Evolutionary conservation across 768 basidiomycete species (phyloP), one percentile per base, ranked within the genome.

Genomic region (Mycena capillaripes): DNA sequence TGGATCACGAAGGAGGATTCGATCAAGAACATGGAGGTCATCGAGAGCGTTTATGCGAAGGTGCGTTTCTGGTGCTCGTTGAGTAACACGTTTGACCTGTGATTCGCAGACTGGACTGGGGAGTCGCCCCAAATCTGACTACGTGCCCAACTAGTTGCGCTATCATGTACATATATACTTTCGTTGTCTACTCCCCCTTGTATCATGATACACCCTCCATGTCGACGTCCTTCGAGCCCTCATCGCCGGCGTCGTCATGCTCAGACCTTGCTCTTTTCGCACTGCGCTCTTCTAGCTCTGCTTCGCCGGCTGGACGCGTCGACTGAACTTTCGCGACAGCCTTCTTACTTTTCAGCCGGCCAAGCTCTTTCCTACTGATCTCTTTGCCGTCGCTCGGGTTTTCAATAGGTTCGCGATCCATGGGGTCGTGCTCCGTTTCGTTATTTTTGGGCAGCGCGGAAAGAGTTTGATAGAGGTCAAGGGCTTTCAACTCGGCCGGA

Each of bases 391-490:
- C 68, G 40, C 61, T 68, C 9, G 73, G 60, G 29, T 77, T 70
- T 11, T 78, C 72, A n/a, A 66, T 66, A 63, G 63, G 73, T 12
- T 81, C 82, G 5, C 80, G 79, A 48, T 81, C 79, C 72, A 82
- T 83, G n/a, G 81, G 82, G 60, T 86, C 85, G 63, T 85, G 84
- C 44, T 86, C 86, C 5, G 76, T 81, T 38, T 89, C 86, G 23
- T 83, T 79, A 68, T 86, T 85, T 77, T 94, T 94, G 4, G 93
- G 93, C 70, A 94, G 82, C 25, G 86, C 84, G 0, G 83, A 80
- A 32, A 94, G 83, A 59, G 86, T 83, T 2, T 83, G 81, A 76
- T 95, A 95, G 3, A 94, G 81, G 61, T 93, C 90, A 1, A 94
- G 82, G 4, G 80, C 77, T 64, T 87, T 83, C 5, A 92, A 77